A percentile compares a stretch with the other conserved stretches of the same genome.
Evolutionary conservation across 2,329 filamentous ascomycete genomes (phyloP).

Genomic region (Coniochaeta pulveracea): DNA sequence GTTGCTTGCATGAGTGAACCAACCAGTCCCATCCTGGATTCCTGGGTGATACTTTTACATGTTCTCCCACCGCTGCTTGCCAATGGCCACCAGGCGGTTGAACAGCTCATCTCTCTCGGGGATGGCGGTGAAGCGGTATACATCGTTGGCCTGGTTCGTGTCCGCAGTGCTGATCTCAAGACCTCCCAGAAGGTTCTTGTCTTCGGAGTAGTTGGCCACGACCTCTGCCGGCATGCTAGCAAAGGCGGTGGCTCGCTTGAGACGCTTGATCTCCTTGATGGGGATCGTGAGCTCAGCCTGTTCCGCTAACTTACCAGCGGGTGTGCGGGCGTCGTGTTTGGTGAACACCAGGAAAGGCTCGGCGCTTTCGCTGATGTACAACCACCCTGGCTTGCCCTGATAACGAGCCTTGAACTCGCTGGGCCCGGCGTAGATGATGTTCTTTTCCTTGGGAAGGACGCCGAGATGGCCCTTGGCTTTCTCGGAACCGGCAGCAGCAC

Average conservation of each 20-base stretch:
- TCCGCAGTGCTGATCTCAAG: slow-evolving; percentile 2
- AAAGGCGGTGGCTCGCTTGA: slow-evolving; percentile 3
- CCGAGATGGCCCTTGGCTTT: slow-evolving; percentile 3
- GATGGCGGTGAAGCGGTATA: slow-evolving; percentile 2
- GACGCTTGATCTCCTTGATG: slow-evolving; percentile 2
- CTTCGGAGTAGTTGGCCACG: slow-evolving; percentile 1
- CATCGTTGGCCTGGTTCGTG: slow-evolving; percentile 2
- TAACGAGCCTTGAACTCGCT: slow-evolving; percentile 4
- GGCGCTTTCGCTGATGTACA: slow-evolving; percentile 2
- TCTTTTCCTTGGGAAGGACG: slow-evolving; percentile 3
- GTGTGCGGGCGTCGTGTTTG: not conserved
- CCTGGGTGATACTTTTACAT: no score
- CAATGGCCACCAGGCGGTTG: slow-evolving; percentile 50
- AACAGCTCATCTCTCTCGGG: slow-evolving; percentile 28
- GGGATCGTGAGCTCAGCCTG: not conserved
- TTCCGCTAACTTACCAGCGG: not conserved
- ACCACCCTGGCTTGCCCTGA: not conserved
- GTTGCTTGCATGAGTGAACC: no score
- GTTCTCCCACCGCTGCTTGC: slow-evolving; percentile 2
- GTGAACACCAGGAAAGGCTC: not conserved
- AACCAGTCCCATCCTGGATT: no score
- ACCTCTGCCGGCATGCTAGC: not conserved
- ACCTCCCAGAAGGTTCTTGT: slow-evolving; percentile 1
- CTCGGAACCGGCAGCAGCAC: slow-evolving; percentile 1
- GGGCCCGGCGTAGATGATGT: slow-evolving; percentile 1